A percentile compares a stretch with the other conserved stretches of the same genome.
Conservation (phyloP, 2,329 filamentous ascomycete genomes). For the Setomelanomma holmii region DNA sequence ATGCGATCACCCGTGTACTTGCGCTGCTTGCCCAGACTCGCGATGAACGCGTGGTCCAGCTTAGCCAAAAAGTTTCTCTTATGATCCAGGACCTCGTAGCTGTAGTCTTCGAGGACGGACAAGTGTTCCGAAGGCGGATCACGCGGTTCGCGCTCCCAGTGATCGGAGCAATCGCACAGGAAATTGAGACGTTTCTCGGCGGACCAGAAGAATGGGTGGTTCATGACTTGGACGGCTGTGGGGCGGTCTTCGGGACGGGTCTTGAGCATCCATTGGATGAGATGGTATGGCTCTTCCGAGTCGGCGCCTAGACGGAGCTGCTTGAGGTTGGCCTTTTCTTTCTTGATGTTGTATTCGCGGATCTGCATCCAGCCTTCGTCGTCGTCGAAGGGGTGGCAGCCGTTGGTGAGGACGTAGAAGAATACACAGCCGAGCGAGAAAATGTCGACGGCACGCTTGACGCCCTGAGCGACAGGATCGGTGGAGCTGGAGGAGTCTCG, state of each 20-base stretch:
- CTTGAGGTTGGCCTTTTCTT: conserved; percentile 77
- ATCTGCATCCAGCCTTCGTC: conserved; percentile 86
- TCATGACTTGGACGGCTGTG: conserved; percentile 78
- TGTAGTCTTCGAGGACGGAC: conserved; percentile 61
- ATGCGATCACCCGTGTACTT: conserved; percentile 89
- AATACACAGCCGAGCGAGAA: conserved; percentile 98
- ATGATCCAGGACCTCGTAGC: conserved; percentile 56
- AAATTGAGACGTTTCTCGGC: conserved; percentile 88
- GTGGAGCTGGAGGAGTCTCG: conserved; percentile 50
- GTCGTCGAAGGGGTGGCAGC: conserved; percentile 90
- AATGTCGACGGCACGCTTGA: conserved; percentile 95
- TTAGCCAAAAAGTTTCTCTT: conserved; percentile 78
- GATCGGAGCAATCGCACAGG: conserved; percentile 94
- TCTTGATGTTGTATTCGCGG: conserved; percentile 94
- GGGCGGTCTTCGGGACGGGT: conserved; percentile 72
- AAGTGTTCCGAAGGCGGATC: conserved; percentile 79
- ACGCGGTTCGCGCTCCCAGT: conserved; percentile 90
- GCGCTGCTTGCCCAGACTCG: conserved; percentile 89
- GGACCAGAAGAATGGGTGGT: conserved; percentile 97
- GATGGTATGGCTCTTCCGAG: conserved; percentile 83
- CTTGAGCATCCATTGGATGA: conserved; percentile 82
- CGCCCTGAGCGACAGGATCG: conserved; percentile 68
- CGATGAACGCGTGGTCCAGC: conserved; percentile 82
- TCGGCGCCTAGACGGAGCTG: conserved; percentile 82
- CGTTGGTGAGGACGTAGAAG: conserved; percentile 96